Evolutionary conservation across 495 filamentous ascomycete genomes (phyloP).

Genomic region (Monascus purpureus): DNA sequence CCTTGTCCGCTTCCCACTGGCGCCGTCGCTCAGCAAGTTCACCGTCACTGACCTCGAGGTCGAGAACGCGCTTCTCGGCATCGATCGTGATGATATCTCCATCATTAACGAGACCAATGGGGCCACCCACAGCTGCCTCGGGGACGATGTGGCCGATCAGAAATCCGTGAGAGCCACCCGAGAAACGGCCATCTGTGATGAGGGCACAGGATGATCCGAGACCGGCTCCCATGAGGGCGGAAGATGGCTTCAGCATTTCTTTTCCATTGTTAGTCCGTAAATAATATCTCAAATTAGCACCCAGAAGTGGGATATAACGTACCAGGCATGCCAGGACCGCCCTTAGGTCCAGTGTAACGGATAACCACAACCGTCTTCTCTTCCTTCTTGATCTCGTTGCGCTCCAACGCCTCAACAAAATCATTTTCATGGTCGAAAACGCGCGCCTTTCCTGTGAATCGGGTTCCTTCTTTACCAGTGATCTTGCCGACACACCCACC

Average conservation of each 20-base stretch:
- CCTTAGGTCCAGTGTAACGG: conserved; percentile 90
- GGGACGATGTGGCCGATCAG: conserved; percentile 42
- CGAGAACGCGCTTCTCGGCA: conserved; percentile 33
- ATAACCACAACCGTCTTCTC: conserved; percentile 97
- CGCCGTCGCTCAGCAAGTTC: conserved; percentile 55
- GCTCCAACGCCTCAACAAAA: conserved; percentile 65
- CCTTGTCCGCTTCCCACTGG: conserved; percentile 37
- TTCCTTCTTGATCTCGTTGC: conserved; percentile 79
- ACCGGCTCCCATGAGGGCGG: conserved; percentile 85
- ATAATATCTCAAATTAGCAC: background rate
- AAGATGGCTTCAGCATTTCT: conserved; percentile 76
- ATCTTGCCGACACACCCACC: conserved; percentile 95
- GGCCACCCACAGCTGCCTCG: conserved; percentile 43
- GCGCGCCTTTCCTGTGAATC: conserved; percentile 75
- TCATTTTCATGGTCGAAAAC: conserved; percentile 77
- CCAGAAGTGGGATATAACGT: conserved; percentile 21
- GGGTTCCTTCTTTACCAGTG: conserved; percentile 90
- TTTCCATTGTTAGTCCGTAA: background rate
- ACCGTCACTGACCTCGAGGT: conserved; percentile 33
- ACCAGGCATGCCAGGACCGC: conserved; percentile 88
- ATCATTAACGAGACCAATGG: conserved; percentile 40
- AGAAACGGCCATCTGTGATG: conserved; percentile 36
- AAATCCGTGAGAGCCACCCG: conserved; percentile 37
- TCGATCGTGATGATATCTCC: conserved; percentile 44
- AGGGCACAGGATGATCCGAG: conserved; percentile 50